Evolutionary conservation across 2,329 filamentous ascomycete genomes (phyloP), one percentile per base, ranked within the genome.

Genomic region (Grosmannia penicillata): DNA sequence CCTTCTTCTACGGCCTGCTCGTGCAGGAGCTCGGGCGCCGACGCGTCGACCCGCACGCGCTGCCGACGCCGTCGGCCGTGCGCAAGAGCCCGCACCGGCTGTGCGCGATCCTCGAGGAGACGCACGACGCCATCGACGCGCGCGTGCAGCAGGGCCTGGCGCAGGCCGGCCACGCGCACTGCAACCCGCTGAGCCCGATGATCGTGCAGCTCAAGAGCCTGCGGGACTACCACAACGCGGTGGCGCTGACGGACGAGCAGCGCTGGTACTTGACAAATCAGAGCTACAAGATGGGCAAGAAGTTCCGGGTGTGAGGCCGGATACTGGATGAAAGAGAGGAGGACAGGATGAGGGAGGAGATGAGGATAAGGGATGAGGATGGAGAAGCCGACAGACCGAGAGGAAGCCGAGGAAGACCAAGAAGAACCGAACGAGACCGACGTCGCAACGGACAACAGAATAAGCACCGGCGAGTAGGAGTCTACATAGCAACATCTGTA

Each of bases 161-260:
- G 6, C 25, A 34, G 26, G n/a, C 17, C 6, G 28, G 33, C 8
- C 40, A 42, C 37, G 33, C 25, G 7, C 27, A 38, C 21, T 42
- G 40, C 37, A 42, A 42, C 33, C 40, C 40, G 22, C 37, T 42
- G 26, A 33, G 18, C 2, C 24, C 33, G 4, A 37, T 42, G 31
- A 36, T 42, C 8, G 29, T 33, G 5, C 14, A 28, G 26, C 28
- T 39, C 18, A 39, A 39, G 37, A 24, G 19, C 10, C n/a, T 19
- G 29, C 36, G 32, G 11, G 40, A 42, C 29, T 17, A 8, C n/a
- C n/a, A n/a, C 9, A 22, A 38, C 8, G 19, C 24, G 11, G 24
- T 30, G 6, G 24, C 32, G 24, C 25, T 42, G 33, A 37, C 28
- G 14, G 15, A 19, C 6, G 21, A 7, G 9, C 40, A 42, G 29